phyloP scores from a whole-genome alignment of 768 basidiomycete species.

The Rubroboletus pulcherrimus region DNA sequence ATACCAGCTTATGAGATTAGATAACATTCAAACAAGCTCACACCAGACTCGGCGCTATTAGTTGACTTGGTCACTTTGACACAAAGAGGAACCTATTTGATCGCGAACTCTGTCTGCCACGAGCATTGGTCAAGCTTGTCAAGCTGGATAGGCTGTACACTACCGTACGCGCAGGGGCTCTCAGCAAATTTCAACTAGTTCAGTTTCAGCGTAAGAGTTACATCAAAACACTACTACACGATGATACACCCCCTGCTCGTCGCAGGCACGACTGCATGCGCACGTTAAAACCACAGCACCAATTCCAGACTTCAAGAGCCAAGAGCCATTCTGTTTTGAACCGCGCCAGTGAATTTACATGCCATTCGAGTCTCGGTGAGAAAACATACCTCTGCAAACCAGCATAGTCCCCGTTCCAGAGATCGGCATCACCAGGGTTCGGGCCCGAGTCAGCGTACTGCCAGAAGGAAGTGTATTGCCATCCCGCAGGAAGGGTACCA shows the following conservation, averaged over 20 bases:
- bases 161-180: not conserved
- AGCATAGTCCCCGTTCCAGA: slow-evolving; percentile 51
- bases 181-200: not conserved
- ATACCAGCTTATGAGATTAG: slow-evolving; percentile 11
- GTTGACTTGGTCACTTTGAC: not conserved
- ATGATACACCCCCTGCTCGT: not conserved
- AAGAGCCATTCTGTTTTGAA: slow-evolving; percentile 18
- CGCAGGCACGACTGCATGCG: not conserved
- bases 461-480: slow-evolving; percentile 56
- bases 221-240: not conserved
- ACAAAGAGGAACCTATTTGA: not conserved
- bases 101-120: not conserved
- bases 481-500: slow-evolving; percentile 58
- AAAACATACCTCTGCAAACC: slow-evolving; percentile 37
- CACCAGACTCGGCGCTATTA: not conserved
- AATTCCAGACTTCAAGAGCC: slow-evolving; percentile 4
- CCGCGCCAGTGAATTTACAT: not conserved
- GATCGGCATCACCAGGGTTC: slow-evolving; percentile 56
- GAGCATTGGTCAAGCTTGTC: not conserved
- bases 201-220: not conserved
- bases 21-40: slow-evolving; percentile 4
- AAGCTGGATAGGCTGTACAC: not conserved
- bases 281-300: not conserved
- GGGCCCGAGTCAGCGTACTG: slow-evolving; percentile 54
- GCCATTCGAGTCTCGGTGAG: not conserved